phyloP scores from a whole-genome alignment of 768 basidiomycete species.

The Russula foetens region DNA sequence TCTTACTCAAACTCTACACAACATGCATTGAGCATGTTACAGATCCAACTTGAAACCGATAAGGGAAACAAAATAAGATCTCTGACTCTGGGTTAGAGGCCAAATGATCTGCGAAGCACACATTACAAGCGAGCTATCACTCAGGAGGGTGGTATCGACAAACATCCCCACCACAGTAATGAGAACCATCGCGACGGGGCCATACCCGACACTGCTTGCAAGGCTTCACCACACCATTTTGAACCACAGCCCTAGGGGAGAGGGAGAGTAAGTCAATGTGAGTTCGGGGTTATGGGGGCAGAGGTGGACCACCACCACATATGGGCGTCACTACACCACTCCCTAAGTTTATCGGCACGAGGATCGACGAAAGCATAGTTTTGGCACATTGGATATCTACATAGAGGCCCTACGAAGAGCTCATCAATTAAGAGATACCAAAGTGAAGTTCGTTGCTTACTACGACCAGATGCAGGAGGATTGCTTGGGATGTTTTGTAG shows the following conservation, averaged over 20 bases:
- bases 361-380: not conserved
- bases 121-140: too few relatives aligned
- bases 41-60: too few relatives aligned
- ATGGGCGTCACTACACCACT: slow-evolving; percentile 6
- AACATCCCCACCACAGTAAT: not conserved
- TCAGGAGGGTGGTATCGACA: not conserved
- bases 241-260: not conserved
- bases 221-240: not conserved
- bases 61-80: too few relatives aligned
- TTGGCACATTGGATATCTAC: not conserved
- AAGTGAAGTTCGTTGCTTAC: not conserved
- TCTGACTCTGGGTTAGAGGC: too few relatives aligned
- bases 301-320: not conserved
- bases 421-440: not conserved
- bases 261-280: not conserved
- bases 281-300: not conserved
- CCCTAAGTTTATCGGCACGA: not conserved
- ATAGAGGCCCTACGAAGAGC: not conserved
- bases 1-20: too few relatives aligned
- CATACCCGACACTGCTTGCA: not conserved
- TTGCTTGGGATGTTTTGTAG: not conserved
- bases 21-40: too few relatives aligned
- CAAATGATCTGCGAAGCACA: too few relatives aligned
- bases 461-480: not conserved
- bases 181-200: not conserved